Evolutionary conservation across 2,329 filamentous ascomycete species (phyloP).

Genomic region (Aaosphaeria arxii): DNA sequence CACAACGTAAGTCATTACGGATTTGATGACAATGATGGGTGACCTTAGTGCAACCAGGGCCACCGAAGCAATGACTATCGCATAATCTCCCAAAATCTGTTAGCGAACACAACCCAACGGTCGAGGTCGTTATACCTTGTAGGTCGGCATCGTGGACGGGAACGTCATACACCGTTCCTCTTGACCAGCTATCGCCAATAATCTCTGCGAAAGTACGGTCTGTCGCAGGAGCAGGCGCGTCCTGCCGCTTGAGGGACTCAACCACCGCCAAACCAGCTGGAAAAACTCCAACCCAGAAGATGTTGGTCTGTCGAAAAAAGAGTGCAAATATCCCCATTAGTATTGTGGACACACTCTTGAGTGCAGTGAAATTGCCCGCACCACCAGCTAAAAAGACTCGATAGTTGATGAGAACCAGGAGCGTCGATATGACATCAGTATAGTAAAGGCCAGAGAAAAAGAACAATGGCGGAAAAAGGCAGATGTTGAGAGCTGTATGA

Average conservation of each 20-base stretch:
- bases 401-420: slow-evolving; percentile 70
- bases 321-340: slow-evolving; percentile 66
- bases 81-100: slow-evolving; percentile 14
- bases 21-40: slow-evolving; percentile 37
- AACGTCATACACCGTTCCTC: slow-evolving; percentile 19
- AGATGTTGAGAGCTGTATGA: slow-evolving; percentile 73
- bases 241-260: slow-evolving; percentile 17
- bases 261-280: slow-evolving; percentile 56
- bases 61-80: slow-evolving; percentile 56
- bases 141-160: slow-evolving; percentile 18
- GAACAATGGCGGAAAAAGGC: slow-evolving; percentile 84
- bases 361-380: slow-evolving; percentile 10
- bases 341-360: slow-evolving; percentile 14
- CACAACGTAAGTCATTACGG: slow-evolving; percentile 53
- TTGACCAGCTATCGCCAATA: slow-evolving; percentile 19
- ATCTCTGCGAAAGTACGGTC: neutral
- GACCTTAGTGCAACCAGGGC: slow-evolving; percentile 53
- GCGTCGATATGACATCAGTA: slow-evolving; percentile 82
- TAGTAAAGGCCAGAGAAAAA: slow-evolving; percentile 97
- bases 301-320: slow-evolving; percentile 87
- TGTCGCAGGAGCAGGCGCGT: neutral
- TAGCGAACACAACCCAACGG: too few species aligned
- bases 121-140: slow-evolving; percentile 1
- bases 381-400: slow-evolving; percentile 42
- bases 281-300: slow-evolving; percentile 88